Conservation (phyloP, 805 yeast species). For the Candida endomychidarum region DNA sequence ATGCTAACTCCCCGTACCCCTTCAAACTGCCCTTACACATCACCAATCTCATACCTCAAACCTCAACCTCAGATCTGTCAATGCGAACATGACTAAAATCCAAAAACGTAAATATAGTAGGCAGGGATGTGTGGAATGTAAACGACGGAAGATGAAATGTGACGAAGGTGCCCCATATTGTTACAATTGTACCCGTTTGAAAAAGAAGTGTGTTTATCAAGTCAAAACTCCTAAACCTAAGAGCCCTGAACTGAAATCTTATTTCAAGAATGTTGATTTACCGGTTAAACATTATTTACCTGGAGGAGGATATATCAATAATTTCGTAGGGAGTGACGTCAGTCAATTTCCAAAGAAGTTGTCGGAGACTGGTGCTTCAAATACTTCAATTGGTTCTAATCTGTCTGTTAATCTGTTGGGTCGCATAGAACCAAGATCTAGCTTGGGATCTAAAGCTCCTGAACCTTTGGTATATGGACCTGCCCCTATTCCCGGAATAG, state of each 20-base stretch:
- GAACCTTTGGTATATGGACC: too few relatives aligned
- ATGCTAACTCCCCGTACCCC: too few relatives aligned
- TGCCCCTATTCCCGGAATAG: slow-evolving; percentile 4
- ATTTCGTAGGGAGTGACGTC: too few relatives aligned
- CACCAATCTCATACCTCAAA: too few relatives aligned
- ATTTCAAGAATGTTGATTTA: slow-evolving; percentile 3
- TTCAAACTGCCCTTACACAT: too few relatives aligned
- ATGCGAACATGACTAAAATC: slow-evolving; percentile 15
- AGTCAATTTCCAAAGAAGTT: too few relatives aligned
- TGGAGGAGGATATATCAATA: slow-evolving; percentile 13
- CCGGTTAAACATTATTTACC: slow-evolving; percentile 14
- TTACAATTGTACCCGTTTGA: slow-evolving; percentile 34
- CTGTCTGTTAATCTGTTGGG: too few relatives aligned
- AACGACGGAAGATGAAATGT: slow-evolving; percentile 44
- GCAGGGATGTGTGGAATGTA: slow-evolving; percentile 44
- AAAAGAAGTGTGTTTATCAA: slow-evolving; percentile 30
- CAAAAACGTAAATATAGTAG: slow-evolving; percentile 41
- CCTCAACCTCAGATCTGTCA: too few relatives aligned
- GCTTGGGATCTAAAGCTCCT: too few relatives aligned
- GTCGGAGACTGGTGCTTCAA: too few relatives aligned
- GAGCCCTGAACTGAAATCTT: not conserved
- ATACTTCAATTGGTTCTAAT: too few relatives aligned
- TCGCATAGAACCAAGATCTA: too few relatives aligned
- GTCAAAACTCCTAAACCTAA: not conserved
- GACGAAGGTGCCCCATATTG: slow-evolving; percentile 41